Conservation (phyloP, 2,329 filamentous ascomycete genomes). For the Fusarium pseudonygamai region DNA sequence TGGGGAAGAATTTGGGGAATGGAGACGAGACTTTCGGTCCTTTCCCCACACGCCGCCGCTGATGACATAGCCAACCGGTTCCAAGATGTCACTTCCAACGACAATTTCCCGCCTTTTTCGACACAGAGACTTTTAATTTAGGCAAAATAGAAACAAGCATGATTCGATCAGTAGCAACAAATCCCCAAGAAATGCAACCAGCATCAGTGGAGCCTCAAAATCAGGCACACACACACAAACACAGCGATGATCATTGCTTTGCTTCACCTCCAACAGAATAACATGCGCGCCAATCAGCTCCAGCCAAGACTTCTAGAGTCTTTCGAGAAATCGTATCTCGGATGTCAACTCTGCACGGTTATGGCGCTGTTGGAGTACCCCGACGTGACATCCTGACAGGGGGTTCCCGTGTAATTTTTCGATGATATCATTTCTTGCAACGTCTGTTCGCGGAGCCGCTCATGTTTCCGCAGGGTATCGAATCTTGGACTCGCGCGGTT, state of each 20-base stretch:
- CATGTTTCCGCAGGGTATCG: background rate
- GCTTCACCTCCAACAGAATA: background rate
- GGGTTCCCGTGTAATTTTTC: background rate
- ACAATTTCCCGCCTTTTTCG: background rate
- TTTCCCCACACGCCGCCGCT: slow-evolving; percentile 37
- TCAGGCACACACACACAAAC: background rate
- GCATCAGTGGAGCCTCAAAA: slow-evolving; percentile 1
- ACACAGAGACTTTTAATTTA: background rate
- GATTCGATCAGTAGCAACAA: background rate
- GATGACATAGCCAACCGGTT: slow-evolving; percentile 18
- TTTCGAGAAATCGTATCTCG: slow-evolving; percentile 16
- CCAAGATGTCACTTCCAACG: background rate
- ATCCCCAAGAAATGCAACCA: background rate
- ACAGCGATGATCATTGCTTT: slow-evolving; percentile 24
- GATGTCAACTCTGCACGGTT: slow-evolving; percentile 6
- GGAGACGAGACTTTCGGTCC: slow-evolving; percentile 28
- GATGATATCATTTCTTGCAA: slow-evolving; percentile 34
- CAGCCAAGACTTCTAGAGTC: background rate
- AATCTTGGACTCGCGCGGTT: background rate
- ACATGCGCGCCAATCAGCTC: slow-evolving; percentile 40
- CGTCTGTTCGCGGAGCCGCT: slow-evolving; percentile 21
- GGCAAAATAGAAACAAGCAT: background rate
- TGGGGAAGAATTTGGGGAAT: slow-evolving; percentile 25
- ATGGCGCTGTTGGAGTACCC: slow-evolving; percentile 1
- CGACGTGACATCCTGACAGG: slow-evolving; percentile 3